Evolutionary conservation across 2,329 filamentous ascomycete species (phyloP).

Genomic region (Penicillium fuscoglaucum): DNA sequence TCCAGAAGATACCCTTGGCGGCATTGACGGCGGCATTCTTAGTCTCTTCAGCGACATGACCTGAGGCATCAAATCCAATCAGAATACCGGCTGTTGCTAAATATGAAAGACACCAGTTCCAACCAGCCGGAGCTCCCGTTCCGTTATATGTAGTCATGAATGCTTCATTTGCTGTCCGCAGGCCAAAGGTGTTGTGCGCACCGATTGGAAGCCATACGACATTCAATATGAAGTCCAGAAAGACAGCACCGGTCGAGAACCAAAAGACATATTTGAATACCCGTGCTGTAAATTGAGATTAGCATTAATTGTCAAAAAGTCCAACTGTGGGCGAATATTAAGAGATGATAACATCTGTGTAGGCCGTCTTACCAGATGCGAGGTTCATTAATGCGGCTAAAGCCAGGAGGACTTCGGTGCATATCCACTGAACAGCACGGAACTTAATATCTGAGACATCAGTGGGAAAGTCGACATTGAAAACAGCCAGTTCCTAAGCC

Average conservation of each 20-base stretch:
- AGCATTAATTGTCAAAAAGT: background rate
- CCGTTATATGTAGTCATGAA: slow-evolving; percentile 63
- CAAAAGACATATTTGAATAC: slow-evolving; percentile 48
- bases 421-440: slow-evolving; percentile 63
- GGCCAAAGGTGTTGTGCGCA: slow-evolving; percentile 55
- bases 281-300: slow-evolving; percentile 16
- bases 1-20: slow-evolving; percentile 61
- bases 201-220: slow-evolving; percentile 63
- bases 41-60: slow-evolving; percentile 62
- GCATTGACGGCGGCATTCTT: slow-evolving; percentile 59
- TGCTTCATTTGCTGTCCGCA: slow-evolving; percentile 58
- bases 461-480: slow-evolving; percentile 56
- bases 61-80: slow-evolving; percentile 62
- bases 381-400: slow-evolving; percentile 53
- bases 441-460: slow-evolving; percentile 56
- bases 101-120: slow-evolving; percentile 65
- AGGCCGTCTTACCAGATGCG: slow-evolving; percentile 45
- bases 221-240: slow-evolving; percentile 61
- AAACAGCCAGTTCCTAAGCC: slow-evolving; percentile 56
- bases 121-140: slow-evolving; percentile 56
- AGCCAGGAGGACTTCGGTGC: slow-evolving; percentile 54
- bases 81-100: slow-evolving; percentile 61
- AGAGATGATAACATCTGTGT: background rate
- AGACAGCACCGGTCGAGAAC: slow-evolving; percentile 51
- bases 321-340: background rate